A percentile compares a stretch with the other conserved stretches of the same genome.
Conservation (phyloP, 257 asterid genomes). For the Nicotiana obtusifolia region DNA sequence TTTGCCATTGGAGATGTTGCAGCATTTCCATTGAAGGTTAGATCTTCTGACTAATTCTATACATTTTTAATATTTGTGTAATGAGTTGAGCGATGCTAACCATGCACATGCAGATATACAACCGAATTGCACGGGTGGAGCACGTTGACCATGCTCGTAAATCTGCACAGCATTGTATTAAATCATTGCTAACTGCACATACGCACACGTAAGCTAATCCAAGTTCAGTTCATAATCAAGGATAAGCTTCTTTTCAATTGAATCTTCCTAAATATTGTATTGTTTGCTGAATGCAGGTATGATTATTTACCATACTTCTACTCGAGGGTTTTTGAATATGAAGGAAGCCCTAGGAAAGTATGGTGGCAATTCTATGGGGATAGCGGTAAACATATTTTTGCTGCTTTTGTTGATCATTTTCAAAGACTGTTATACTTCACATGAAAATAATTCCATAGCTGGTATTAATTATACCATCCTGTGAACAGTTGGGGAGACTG, state of each 20-base stretch:
- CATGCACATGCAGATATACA: slow-evolving; percentile 63
- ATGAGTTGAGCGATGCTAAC: background rate
- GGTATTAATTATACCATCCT: slow-evolving; percentile 17
- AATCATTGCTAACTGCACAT: slow-evolving; percentile 70
- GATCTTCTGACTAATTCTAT: slow-evolving; percentile 9
- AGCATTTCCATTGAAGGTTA: slow-evolving; percentile 91
- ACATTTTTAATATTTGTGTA: background rate
- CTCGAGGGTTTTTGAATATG: slow-evolving; percentile 92
- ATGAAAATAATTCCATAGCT: background rate
- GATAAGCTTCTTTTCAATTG: slow-evolving; percentile 6
- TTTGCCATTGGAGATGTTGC: slow-evolving; percentile 96
- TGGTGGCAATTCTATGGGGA: slow-evolving; percentile 99
- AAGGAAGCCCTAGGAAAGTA: slow-evolving; percentile 92
- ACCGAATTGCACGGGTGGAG: slow-evolving; percentile 82
- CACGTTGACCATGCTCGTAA: slow-evolving; percentile 98
- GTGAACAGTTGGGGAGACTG: slow-evolving; percentile 76
- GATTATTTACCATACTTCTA: slow-evolving; percentile 92
- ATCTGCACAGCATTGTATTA: slow-evolving; percentile 86
- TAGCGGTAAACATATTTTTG: slow-evolving; percentile 44
- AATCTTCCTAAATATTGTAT: background rate
- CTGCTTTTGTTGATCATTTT: background rate
- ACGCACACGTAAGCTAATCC: slow-evolving; percentile 51
- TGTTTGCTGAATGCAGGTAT: slow-evolving; percentile 43
- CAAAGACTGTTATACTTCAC: background rate
- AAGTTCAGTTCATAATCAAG: slow-evolving; percentile 6